Percentiles rank a stretch among this genome's conserved stretches.
These are phyloP conservation scores for Erysiphe pulchra DNA, from an alignment of 2,329 filamentous ascomycete genomes.

Conservation along the genomic window DNA sequence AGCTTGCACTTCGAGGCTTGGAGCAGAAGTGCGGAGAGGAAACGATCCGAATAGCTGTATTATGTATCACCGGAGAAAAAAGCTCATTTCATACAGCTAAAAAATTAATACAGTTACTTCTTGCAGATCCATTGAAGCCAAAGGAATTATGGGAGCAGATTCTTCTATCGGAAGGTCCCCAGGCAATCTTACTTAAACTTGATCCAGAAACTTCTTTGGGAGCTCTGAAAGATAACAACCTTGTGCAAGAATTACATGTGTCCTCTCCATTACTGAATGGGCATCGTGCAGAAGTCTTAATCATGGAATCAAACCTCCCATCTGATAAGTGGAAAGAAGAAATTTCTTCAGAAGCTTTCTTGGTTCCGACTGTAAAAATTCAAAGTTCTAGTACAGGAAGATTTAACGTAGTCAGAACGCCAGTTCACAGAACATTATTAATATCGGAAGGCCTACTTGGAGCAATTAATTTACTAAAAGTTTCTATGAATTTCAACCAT, in stretches of 20 bases:
- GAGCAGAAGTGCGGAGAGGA: slow-evolving; percentile 29
- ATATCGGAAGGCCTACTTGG: slow-evolving; percentile 49
- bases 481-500: slow-evolving; percentile 14
- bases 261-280: slow-evolving; percentile 35
- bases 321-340: slow-evolving; percentile 20
- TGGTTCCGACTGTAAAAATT: slow-evolving; percentile 55
- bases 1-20: slow-evolving; percentile 42
- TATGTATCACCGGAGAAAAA: slow-evolving; percentile 19
- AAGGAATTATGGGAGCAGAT: slow-evolving; percentile 41
- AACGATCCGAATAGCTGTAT: slow-evolving; percentile 30
- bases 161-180: slow-evolving; percentile 19
- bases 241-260: slow-evolving; percentile 32
- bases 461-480: slow-evolving; percentile 25
- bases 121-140: slow-evolving; percentile 41
- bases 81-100: slow-evolving; percentile 24
- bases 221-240: slow-evolving; percentile 17
- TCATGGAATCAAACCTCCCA: slow-evolving; percentile 26
- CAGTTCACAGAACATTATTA: slow-evolving; percentile 60
- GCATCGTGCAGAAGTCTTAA: slow-evolving; percentile 36
- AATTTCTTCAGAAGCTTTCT: slow-evolving; percentile 34
- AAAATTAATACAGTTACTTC: slow-evolving; percentile 38
- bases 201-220: slow-evolving; percentile 12
- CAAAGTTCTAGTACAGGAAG: slow-evolving; percentile 35
- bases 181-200: slow-evolving; percentile 38
- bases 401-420: slow-evolving; percentile 44